phyloP scores from a whole-genome alignment of 2,329 filamentous ascomycete genomes.

The Xylaria sp. region DNA sequence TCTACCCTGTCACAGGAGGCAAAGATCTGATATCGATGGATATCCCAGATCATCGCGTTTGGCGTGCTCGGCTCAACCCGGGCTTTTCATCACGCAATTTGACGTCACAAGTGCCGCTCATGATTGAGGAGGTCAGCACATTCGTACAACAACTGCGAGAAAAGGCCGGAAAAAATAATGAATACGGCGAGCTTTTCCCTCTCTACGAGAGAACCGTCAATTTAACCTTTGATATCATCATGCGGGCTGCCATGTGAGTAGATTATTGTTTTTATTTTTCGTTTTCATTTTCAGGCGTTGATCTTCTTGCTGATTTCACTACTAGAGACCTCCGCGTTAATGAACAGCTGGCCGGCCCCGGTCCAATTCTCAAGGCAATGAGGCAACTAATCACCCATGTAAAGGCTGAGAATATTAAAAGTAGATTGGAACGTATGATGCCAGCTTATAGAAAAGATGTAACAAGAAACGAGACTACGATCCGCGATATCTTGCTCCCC shows the following conservation, averaged over 20 bases:
- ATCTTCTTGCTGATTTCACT: neutral
- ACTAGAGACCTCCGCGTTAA: conserved; percentile 21
- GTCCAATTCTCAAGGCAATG: conserved; percentile 20
- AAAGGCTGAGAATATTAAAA: conserved; percentile 13
- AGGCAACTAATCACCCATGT: conserved; percentile 9
- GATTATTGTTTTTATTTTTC: neutral
- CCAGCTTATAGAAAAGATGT: conserved; percentile 21
- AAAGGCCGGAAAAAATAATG: neutral
- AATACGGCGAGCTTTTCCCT: conserved; percentile 29
- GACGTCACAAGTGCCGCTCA: neutral
- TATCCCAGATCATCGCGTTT: neutral
- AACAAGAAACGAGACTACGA: neutral
- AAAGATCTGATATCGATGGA: conserved; percentile 9
- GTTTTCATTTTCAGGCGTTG: neutral
- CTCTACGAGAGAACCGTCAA: conserved; percentile 29
- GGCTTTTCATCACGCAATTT: conserved; percentile 13
- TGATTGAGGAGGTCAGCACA: conserved; percentile 31
- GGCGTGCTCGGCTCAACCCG: conserved; percentile 15
- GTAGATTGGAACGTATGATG: conserved; percentile 20
- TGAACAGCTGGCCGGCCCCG: conserved; percentile 25
- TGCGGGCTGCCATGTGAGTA: conserved; percentile 32
- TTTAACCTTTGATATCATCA: conserved; percentile 37
- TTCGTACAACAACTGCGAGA: conserved; percentile 27
- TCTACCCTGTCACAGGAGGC: conserved; percentile 7
- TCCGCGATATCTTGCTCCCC: conserved; percentile 17